These are phyloP conservation scores for Carex pumila DNA, from an alignment of 176 grass and related monocot genomes.

Conservation along the genomic window DNA sequence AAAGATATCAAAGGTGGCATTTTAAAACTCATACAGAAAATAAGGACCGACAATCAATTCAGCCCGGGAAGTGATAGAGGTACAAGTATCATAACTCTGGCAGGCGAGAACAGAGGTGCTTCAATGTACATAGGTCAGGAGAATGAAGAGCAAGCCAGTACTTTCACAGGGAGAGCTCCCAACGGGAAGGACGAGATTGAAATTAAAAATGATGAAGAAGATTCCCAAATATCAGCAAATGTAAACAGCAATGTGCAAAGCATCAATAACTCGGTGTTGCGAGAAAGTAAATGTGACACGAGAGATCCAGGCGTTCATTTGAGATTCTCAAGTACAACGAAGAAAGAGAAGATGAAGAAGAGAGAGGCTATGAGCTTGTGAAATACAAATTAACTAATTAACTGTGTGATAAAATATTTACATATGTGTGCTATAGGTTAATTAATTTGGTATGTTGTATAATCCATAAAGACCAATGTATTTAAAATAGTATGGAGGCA, in stretches of 20 bases:
- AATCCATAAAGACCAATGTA: too few relatives aligned
- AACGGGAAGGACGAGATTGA: not conserved
- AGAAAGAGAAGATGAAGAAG: conserved; percentile 26
- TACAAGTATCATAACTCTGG: conserved; percentile 48
- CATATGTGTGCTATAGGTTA: not conserved
- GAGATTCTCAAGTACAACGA: conserved; percentile 16
- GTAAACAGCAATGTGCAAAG: conserved; percentile 80
- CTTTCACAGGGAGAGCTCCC: not conserved
- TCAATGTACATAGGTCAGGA: conserved; percentile 45
- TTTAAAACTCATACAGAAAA: conserved; percentile 34
- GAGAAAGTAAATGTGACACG: conserved; percentile 40
- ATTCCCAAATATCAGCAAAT: conserved; percentile 16
- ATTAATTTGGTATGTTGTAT: not conserved
- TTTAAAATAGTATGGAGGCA: too few relatives aligned
- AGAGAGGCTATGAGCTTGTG: not conserved
- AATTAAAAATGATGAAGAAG: not conserved
- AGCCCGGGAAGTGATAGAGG: not conserved
- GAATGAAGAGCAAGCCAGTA: not conserved
- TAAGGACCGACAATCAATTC: conserved; percentile 2
- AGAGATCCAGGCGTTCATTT: conserved; percentile 53
- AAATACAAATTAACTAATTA: not conserved
- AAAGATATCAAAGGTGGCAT: conserved; percentile 49
- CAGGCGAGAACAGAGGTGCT: conserved; percentile 64
- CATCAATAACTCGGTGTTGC: conserved; percentile 72
- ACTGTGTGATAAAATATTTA: not conserved